Evolutionary conservation across 2,329 filamentous ascomycete genomes (phyloP), one percentile per base, ranked within the genome.

Genomic region (Mycogone perniciosa): DNA sequence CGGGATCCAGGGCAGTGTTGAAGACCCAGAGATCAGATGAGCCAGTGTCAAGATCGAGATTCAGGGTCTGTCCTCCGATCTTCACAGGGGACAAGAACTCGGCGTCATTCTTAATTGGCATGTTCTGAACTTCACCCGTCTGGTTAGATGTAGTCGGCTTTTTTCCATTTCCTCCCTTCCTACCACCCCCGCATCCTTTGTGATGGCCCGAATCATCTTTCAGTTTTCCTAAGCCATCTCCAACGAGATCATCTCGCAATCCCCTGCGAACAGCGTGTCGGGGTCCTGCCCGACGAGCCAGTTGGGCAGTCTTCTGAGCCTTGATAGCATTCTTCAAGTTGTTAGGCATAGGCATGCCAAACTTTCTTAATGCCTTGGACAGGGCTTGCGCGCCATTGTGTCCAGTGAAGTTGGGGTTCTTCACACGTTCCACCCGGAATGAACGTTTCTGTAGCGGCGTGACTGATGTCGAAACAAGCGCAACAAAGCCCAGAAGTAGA

Each of bases 21-120:
- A 89, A 86, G 26, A 86, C 79, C 85, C 85, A 89, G 71, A 88
- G 75, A 66, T 89, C 86, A 9, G 85, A 79, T 2, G 85, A 88
- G 51, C 86, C 86, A n/a, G 84, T 85, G 67, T 89, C 86, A 62
- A 89, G 87, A 64, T 88, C 81, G 63, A 89, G 69, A 61, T 82
- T 80, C 51, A 89, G 60, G 4, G 74, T 77, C 68, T 89, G 85
- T 5, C 82, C 83, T 53, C 86, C 86, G 56, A 89, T 78, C n/a
- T 64, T 76, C 47, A 89, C 81, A 0, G 84, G 83, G 1, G 82
- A 79, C 5, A 89, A 72, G 62, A 86, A 89, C 59, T 86, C 79
- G 41, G 79, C 75, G 59, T 85, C 84, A 54, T 81, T 79, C 37
- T 75, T 62, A 53, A 82, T 80, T 0, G 85, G 85, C 5, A 73